These are phyloP conservation scores for Fraxinus paxiana DNA, from an alignment of 305 asterid species.

Conservation along the genomic window DNA sequence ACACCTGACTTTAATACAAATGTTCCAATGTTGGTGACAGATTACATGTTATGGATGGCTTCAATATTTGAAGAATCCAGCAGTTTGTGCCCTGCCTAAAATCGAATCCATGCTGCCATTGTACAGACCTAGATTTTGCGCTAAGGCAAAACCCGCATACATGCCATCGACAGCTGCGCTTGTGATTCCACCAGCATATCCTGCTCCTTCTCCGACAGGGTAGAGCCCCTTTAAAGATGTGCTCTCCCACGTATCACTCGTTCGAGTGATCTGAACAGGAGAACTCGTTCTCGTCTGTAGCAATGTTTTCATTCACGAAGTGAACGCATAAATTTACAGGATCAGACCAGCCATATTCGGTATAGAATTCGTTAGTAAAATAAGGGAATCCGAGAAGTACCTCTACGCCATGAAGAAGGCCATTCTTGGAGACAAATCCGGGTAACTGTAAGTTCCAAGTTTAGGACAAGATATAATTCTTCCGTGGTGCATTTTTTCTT, in stretches of 20 bases:
- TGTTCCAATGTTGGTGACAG: background rate
- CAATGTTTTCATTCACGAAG: background rate
- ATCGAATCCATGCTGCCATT: slow-evolving; percentile 43
- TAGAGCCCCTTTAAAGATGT: slow-evolving; percentile 75
- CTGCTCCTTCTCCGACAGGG: slow-evolving; percentile 95
- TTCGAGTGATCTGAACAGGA: slow-evolving; percentile 74
- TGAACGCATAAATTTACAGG: background rate
- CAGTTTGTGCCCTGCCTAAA: slow-evolving; percentile 54
- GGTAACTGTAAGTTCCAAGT: slow-evolving; percentile 54
- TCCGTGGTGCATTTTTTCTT: background rate
- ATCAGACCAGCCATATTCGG: background rate
- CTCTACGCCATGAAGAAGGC: slow-evolving; percentile 97
- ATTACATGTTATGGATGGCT: background rate
- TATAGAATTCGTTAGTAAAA: background rate
- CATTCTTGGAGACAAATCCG: slow-evolving; percentile 65
- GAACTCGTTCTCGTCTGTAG: slow-evolving; percentile 89
- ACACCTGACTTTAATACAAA: background rate
- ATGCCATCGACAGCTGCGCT: slow-evolving; percentile 96
- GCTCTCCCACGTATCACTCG: slow-evolving; percentile 67
- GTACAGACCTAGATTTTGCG: slow-evolving; percentile 66
- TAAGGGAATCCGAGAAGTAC: slow-evolving; percentile 31
- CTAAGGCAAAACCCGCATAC: slow-evolving; percentile 75
- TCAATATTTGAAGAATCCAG: slow-evolving; percentile 58
- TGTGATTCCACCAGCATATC: slow-evolving; percentile 92
- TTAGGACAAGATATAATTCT: slow-evolving; percentile 2